A percentile compares a stretch with the other conserved stretches of the same genome.
phyloP scores from a whole-genome alignment of 2,329 filamentous ascomycete species.

The Fusarium sp. region DNA sequence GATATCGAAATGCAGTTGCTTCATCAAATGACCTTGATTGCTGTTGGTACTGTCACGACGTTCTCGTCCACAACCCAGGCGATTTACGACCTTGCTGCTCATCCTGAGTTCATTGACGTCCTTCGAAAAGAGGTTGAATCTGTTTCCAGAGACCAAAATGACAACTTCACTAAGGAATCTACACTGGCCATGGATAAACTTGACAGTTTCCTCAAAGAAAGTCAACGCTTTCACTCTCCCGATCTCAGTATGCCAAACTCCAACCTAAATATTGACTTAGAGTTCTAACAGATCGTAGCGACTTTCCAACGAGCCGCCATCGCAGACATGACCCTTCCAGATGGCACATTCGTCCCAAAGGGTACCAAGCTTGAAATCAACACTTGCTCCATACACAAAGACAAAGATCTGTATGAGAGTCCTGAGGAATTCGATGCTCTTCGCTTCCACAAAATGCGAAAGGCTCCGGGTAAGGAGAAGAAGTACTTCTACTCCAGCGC shows the following conservation, averaged over 20 bases:
- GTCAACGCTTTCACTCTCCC: slow-evolving; percentile 34
- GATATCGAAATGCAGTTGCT: slow-evolving; percentile 13
- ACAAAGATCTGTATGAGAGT: slow-evolving; percentile 8
- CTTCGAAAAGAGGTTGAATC: slow-evolving; percentile 22
- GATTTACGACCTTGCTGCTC: slow-evolving; percentile 36
- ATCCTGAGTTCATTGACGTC: slow-evolving; percentile 18
- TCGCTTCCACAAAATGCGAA: slow-evolving; percentile 29
- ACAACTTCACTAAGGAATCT: neutral
- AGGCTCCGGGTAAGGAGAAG: slow-evolving; percentile 4
- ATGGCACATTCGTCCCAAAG: slow-evolving; percentile 28
- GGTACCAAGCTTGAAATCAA: slow-evolving; percentile 34
- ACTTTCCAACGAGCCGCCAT: slow-evolving; percentile 1
- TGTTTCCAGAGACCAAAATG: neutral
- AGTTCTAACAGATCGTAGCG: neutral
- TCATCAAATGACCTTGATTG: slow-evolving; percentile 22
- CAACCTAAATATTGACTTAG: accelerated
- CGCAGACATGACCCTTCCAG: slow-evolving; percentile 17
- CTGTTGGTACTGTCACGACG: slow-evolving; percentile 31
- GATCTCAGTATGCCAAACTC: slow-evolving; percentile 7
- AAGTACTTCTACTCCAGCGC: slow-evolving; percentile 30
- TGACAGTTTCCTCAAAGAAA: slow-evolving; percentile 41
- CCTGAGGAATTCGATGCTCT: slow-evolving; percentile 25
- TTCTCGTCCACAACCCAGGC: slow-evolving; percentile 32
- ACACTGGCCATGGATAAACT: slow-evolving; percentile 21
- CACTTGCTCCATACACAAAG: slow-evolving; percentile 30